These are phyloP conservation scores for Rutstroemia sp. DNA, from an alignment of 2,329 filamentous ascomycete species.

Conservation along the genomic window DNA sequence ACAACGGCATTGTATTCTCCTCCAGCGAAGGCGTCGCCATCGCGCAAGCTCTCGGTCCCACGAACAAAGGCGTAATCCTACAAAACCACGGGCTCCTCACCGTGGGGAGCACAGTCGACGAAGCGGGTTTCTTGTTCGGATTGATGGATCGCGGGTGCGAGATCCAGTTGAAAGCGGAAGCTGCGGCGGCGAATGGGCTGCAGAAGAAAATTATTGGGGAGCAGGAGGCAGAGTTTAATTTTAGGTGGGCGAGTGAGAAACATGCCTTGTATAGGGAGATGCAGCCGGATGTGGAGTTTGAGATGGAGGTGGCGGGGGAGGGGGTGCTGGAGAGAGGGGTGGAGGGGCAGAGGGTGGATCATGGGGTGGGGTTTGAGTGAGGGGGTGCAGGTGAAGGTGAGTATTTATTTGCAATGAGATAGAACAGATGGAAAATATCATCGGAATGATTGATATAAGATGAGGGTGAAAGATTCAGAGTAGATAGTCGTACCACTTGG, in stretches of 20 bases:
- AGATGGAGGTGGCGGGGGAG: constrained; percentile 36
- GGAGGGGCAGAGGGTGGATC: constrained; percentile 25
- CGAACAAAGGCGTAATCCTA: constrained; percentile 53
- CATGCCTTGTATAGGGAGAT: constrained; percentile 39
- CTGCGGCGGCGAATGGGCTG: constrained; percentile 49
- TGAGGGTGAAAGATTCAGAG: too few species aligned
- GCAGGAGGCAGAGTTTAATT: constrained; percentile 47
- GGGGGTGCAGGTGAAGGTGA: background rate
- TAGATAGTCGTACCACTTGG: too few species aligned
- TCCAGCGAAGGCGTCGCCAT: constrained; percentile 58
- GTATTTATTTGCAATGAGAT: too few species aligned
- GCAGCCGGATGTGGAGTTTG: constrained; percentile 40
- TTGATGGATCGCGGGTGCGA: constrained; percentile 62
- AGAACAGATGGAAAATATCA: too few species aligned
- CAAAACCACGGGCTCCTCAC: constrained; percentile 68
- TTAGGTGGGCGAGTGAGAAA: constrained; percentile 40
- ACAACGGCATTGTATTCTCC: constrained; percentile 55
- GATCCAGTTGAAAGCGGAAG: constrained; percentile 61
- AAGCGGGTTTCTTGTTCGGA: constrained; percentile 64
- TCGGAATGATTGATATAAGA: too few species aligned
- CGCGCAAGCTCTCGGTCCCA: constrained; percentile 52
- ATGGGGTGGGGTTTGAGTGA: constrained; percentile 13
- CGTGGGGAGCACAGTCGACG: constrained; percentile 64
- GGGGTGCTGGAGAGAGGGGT: constrained; percentile 27
- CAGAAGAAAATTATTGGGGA: constrained; percentile 47